These are phyloP conservation scores for Gaeumannomyces sp. DNA, from an alignment of 2,329 filamentous ascomycete genomes.

Conservation along the genomic window DNA sequence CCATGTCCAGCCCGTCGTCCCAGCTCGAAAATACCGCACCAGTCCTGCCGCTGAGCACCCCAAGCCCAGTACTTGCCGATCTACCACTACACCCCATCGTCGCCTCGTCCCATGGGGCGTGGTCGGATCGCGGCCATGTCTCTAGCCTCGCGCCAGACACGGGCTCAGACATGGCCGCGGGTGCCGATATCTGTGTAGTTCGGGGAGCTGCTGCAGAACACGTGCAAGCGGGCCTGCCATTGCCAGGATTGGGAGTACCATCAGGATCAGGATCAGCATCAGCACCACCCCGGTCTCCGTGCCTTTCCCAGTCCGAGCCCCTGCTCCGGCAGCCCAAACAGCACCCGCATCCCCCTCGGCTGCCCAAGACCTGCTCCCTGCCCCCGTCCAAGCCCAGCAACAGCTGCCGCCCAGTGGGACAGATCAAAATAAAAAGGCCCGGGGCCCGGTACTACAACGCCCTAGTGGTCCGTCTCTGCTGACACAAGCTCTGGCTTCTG, in stretches of 20 bases:
- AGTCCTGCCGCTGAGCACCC: constrained; percentile 18
- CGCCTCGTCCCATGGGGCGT: constrained; percentile 6
- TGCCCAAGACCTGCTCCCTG: neutral
- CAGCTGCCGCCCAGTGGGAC: constrained; percentile 5
- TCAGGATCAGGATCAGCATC: constrained; percentile 6
- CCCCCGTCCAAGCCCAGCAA: neutral
- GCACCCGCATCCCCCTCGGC: neutral
- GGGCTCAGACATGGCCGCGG: neutral
- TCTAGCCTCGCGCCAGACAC: constrained; percentile 7
- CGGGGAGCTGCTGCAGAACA: neutral
- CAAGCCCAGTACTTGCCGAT: constrained; percentile 12
- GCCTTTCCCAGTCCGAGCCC: constrained; percentile 12
- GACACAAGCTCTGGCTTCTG: constrained; percentile 52
- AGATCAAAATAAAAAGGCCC: constrained; percentile 42
- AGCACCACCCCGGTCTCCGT: neutral
- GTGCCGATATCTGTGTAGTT: neutral
- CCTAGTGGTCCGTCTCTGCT: constrained; percentile 48
- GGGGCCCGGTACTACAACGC: constrained; percentile 35
- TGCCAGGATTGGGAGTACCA: neutral
- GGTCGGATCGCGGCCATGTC: constrained; percentile 1
- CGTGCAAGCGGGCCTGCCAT: neutral
- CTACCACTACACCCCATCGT: neutral
- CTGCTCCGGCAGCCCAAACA: constrained; percentile 30
- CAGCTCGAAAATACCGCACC: constrained; percentile 50
- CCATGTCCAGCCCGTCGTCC: constrained; percentile 49